Evolutionary conservation across 768 basidiomycete genomes (phyloP), one percentile per base, ranked within the genome.

Genomic region (Clitopilus passeckerianus): DNA sequence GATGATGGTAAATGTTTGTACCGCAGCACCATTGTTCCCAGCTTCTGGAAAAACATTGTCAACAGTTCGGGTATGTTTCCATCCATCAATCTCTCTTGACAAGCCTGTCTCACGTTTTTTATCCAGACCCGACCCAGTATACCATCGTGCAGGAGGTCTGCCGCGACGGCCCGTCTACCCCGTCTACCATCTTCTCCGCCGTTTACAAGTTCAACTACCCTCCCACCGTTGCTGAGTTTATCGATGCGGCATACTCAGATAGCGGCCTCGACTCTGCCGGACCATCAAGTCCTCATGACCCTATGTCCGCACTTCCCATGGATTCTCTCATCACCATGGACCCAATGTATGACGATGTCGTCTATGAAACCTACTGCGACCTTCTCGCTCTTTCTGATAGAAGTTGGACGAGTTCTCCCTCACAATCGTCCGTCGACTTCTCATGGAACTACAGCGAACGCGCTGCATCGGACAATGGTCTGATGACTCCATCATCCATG

Each of bases 71-170:
- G 89, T 89, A 64, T 57, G 79, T 64, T 18, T 22, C 53, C 5
- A 22, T 22, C 53, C 5, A 22, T n/a, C 57, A 53, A 8, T 20
- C 43, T n/a, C 34, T 20, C 44, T 16, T 34, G 43, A 16, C 12
- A 23, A 24, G 61, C 43, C 34, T 57, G 24, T 59, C 65, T 61
- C 60, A 55, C 54, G 60, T 41, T 15, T 53, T 16, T 33, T 44
- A 50, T 16, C 57, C 59, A 90, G 89, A 91, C 70, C 86, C 87
- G 20, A 83, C 86, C 4, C 71, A 79, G 58, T 90, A 81, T 69
- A 83, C 80, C 1, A 87, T 91, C 65, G 72, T 83, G 44, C 89
- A 91, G 67, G 82, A 86, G 54, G 84, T 91, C 52, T 64, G 75
- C 24, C 72, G 75, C 58, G 72, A 75, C 52, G 68, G 72, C 30